Evolutionary conservation across 2,329 filamentous ascomycete genomes (phyloP).

Genomic region (Ramularia endophylla): DNA sequence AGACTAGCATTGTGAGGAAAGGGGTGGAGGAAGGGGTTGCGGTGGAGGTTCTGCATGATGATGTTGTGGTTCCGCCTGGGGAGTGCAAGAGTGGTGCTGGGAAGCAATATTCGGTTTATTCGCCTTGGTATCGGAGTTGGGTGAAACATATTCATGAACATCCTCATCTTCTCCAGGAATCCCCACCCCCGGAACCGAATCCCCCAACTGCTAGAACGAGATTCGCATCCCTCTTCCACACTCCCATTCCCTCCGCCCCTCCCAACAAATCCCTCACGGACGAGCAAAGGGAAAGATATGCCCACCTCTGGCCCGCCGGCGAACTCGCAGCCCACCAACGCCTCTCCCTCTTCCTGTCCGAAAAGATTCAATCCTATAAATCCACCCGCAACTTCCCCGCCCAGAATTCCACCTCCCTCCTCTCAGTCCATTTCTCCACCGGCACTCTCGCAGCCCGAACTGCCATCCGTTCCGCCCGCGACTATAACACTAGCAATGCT

Average conservation of each 20-base stretch:
- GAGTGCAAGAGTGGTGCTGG: slow-evolving; percentile 60
- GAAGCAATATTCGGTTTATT: slow-evolving; percentile 78
- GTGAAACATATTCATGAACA: slow-evolving; percentile 65
- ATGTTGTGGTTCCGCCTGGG: slow-evolving; percentile 74
- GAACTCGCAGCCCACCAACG: slow-evolving; percentile 64
- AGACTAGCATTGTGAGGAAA: slow-evolving; percentile 58
- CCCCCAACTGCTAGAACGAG: slow-evolving; percentile 41
- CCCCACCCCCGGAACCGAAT: slow-evolving; percentile 54
- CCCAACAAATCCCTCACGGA: slow-evolving; percentile 55
- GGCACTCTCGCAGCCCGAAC: slow-evolving; percentile 64
- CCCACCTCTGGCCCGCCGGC: slow-evolving; percentile 64
- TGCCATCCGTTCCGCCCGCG: slow-evolving; percentile 57
- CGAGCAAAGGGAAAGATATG: slow-evolving; percentile 55
- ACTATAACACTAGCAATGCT: slow-evolving; percentile 55
- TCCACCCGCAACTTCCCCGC: slow-evolving; percentile 61
- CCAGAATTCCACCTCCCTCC: slow-evolving; percentile 56
- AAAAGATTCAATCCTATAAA: slow-evolving; percentile 57
- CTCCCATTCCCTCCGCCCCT: slow-evolving; percentile 56
- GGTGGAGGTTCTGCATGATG: slow-evolving; percentile 71
- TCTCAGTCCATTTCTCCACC: slow-evolving; percentile 67
- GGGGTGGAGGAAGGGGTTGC: slow-evolving; percentile 59
- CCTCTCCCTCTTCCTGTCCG: slow-evolving; percentile 61
- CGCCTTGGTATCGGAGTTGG: slow-evolving; percentile 77
- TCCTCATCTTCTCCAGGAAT: slow-evolving; percentile 58
- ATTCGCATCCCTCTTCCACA: slow-evolving; percentile 55